Conservation (phyloP, 2,329 filamentous ascomycete genomes). For the Aspergillus pseudoglaucus region DNA sequence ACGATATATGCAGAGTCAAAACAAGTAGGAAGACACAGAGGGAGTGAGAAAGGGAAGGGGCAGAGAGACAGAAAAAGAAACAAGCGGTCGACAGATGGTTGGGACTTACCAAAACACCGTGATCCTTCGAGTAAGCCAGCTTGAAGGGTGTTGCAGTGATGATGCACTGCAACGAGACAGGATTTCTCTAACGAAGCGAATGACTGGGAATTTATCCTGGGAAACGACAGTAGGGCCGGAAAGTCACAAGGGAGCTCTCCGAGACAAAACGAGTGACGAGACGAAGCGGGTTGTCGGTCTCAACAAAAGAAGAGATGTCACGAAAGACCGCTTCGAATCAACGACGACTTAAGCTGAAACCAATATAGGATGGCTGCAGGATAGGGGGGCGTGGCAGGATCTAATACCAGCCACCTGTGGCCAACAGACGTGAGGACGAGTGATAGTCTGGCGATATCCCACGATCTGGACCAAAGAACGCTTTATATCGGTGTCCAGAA, state of each 20-base stretch:
- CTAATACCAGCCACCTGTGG: not conserved
- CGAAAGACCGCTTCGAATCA: conserved; percentile 28
- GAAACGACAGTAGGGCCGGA: conserved; percentile 33
- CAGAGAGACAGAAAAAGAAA: conserved; percentile 14
- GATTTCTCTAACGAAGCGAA: conserved; percentile 39
- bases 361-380: conserved; percentile 27
- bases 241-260: conserved; percentile 28
- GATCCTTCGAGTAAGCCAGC: conserved; percentile 43
- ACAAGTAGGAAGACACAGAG: conserved; percentile 1
- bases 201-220: conserved; percentile 38
- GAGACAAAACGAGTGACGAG: conserved; percentile 41
- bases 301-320: conserved; percentile 16
- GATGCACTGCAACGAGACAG: conserved; percentile 37
- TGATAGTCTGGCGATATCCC: conserved; percentile 10
- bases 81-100: not conserved
- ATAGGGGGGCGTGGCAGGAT: conserved; percentile 2
- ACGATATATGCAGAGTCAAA: conserved; percentile 11
- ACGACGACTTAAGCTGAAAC: conserved; percentile 24
- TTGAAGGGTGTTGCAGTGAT: conserved; percentile 38
- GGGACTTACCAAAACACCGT: conserved; percentile 39
- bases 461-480: conserved; percentile 10
- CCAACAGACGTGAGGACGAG: conserved; percentile 1
- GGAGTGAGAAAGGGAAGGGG: conserved; percentile 15
- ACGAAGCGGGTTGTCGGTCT: conserved; percentile 29
- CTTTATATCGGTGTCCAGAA: conserved; percentile 6